These are phyloP conservation scores for Tilletia setariae DNA, from an alignment of 1,284 basidiomycete species.

Conservation along the genomic window DNA sequence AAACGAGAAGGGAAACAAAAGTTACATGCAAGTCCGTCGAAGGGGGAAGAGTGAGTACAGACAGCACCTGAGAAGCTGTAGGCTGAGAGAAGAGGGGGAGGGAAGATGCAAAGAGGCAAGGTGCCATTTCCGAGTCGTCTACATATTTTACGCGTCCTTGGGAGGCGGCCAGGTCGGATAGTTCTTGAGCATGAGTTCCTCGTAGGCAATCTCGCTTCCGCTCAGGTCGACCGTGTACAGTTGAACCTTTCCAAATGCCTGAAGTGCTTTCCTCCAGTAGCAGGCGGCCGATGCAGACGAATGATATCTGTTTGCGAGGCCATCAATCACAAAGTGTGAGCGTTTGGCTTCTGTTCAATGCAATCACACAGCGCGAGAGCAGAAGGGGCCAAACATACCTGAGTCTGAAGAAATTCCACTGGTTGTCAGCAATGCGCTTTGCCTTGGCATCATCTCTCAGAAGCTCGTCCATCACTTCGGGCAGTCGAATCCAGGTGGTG, in stretches of 20 bases:
- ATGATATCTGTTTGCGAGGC: not conserved
- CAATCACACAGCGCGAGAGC: too few species aligned
- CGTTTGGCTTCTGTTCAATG: constrained; percentile 24
- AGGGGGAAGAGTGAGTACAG: too few species aligned
- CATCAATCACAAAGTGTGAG: constrained; percentile 30
- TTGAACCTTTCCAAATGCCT: constrained; percentile 23
- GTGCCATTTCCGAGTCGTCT: too few species aligned
- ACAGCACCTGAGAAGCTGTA: too few species aligned
- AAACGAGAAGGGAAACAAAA: too few species aligned
- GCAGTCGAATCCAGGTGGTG: constrained; percentile 40
- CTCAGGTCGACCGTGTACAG: constrained; percentile 32
- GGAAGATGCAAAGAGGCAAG: too few species aligned
- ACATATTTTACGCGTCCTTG: too few species aligned
- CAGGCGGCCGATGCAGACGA: constrained; percentile 3
- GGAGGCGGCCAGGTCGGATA: not conserved
- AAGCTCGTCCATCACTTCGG: constrained; percentile 43
- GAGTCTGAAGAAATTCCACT: constrained; percentile 43
- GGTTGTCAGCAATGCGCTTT: constrained; percentile 43
- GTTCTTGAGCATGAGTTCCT: constrained; percentile 36
- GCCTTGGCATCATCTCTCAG: constrained; percentile 35
- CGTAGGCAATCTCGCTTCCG: constrained; percentile 46
- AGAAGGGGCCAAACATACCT: constrained; percentile 19
- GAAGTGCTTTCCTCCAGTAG: not conserved
- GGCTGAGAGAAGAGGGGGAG: too few species aligned
- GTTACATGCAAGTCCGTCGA: too few species aligned